A percentile compares a stretch with the other conserved stretches of the same genome.
Conservation (phyloP, 108 stramenopile genomes). For the Fistulifera pelliculosa region DNA sequence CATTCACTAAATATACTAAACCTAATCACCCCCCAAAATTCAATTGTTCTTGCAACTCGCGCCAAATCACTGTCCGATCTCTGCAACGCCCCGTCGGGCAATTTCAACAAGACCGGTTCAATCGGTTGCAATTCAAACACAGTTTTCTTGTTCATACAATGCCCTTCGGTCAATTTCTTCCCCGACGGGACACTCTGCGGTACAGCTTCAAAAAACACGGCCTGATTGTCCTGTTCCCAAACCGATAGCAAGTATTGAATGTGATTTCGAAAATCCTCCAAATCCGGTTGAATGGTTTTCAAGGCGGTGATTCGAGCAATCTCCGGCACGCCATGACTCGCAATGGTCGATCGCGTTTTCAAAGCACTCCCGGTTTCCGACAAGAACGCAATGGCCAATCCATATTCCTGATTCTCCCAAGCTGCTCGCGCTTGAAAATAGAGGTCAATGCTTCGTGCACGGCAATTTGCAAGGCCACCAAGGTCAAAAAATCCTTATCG, state of each 20-base stretch:
- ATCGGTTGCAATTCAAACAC: constrained; percentile 42
- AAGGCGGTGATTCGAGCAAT: constrained; percentile 46
- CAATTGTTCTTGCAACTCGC: constrained; percentile 59
- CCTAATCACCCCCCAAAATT: too few species aligned
- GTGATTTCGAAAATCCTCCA: constrained; percentile 65
- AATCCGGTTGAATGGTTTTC: constrained; percentile 43
- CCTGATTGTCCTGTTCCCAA: constrained; percentile 80
- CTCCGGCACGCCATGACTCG: constrained; percentile 55
- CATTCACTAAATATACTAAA: too few species aligned
- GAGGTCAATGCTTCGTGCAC: constrained; percentile 54
- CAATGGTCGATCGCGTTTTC: constrained; percentile 25
- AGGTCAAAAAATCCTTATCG: constrained; percentile 68
- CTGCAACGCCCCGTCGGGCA: constrained; percentile 33
- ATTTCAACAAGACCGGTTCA: constrained; percentile 58
- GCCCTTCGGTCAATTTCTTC: constrained; percentile 46
- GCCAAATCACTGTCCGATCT: constrained; percentile 75
- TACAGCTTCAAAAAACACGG: constrained; percentile 78
- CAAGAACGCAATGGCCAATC: constrained; percentile 73
- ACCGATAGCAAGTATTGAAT: constrained; percentile 34
- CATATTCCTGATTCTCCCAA: constrained; percentile 69
- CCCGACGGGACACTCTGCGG: constrained; percentile 63
- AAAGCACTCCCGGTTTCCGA: constrained; percentile 57
- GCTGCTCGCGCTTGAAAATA: constrained; percentile 69
- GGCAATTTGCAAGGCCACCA: constrained; percentile 64
- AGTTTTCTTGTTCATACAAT: constrained; percentile 55